Percentiles rank a stretch among this genome's conserved stretches.
These are phyloP conservation scores for Rhizopus stolonifer DNA, from an alignment of 371 early-diverging fungal species.

Conservation along the genomic window DNA sequence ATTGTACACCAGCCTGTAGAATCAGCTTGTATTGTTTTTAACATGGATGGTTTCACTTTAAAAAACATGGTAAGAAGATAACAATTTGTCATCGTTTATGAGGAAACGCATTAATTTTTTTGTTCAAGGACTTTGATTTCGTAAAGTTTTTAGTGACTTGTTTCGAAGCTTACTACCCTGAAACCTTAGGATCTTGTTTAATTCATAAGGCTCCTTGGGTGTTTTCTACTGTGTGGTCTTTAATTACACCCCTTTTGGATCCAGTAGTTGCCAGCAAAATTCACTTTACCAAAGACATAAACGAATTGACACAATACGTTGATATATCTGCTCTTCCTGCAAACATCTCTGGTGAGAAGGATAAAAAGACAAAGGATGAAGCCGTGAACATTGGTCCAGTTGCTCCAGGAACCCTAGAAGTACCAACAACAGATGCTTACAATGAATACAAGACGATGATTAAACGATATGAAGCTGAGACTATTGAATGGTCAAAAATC, in stretches of 20 bases:
- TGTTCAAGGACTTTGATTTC: conserved; percentile 65
- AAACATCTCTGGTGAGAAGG: conserved; percentile 29
- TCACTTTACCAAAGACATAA: conserved; percentile 64
- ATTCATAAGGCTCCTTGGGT: conserved; percentile 87
- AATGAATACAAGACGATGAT: conserved; percentile 21
- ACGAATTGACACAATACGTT: conserved; percentile 66
- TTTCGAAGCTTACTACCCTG: conserved; percentile 90
- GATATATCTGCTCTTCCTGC: conserved; percentile 33
- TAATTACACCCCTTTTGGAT: conserved; percentile 77
- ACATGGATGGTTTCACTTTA: conserved; percentile 78
- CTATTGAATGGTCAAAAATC: conserved; percentile 27
- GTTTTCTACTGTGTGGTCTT: conserved; percentile 71
- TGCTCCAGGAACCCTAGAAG: conserved; percentile 24
- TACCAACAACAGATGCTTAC: conserved; percentile 21
- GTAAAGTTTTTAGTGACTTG: conserved; percentile 80
- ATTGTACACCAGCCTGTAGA: conserved; percentile 74
- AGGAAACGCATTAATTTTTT: neutral
- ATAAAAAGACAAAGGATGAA: conserved; percentile 30
- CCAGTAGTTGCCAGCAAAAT: conserved; percentile 88
- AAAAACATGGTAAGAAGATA: conserved; percentile 79
- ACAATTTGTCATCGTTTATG: no score
- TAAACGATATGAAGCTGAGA: conserved; percentile 21
- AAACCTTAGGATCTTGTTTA: conserved; percentile 74
- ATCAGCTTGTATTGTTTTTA: conserved; percentile 81
- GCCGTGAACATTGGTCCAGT: conserved; percentile 21